These are phyloP conservation scores for Macadamia integrifolia DNA, from an alignment of 164 flowering plant species.

Conservation along the genomic window DNA sequence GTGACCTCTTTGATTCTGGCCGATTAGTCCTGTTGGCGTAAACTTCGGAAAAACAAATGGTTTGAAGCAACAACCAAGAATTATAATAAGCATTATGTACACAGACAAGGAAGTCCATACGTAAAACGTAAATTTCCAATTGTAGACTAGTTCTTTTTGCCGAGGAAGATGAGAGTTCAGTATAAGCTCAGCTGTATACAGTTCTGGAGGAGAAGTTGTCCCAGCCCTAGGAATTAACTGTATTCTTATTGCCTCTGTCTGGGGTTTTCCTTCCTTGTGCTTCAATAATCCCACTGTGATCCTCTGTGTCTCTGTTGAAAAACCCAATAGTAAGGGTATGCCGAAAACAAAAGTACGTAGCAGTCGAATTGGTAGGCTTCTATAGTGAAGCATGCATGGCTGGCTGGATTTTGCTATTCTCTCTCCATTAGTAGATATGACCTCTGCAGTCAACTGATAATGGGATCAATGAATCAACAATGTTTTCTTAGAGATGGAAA, in stretches of 20 bases:
- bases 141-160: conserved; percentile 41
- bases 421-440: conserved; percentile 40
- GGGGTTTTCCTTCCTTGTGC: conserved; percentile 49
- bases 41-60: conserved; percentile 36
- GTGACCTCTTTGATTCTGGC: conserved; percentile 1
- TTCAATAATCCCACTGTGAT: conserved; percentile 28
- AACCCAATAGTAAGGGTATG: conserved; percentile 59
- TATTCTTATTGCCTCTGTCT: conserved; percentile 42
- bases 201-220: conserved; percentile 47
- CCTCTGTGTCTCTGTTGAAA: conserved; percentile 50
- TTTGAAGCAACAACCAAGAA: conserved; percentile 36
- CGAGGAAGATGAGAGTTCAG: conserved; percentile 65
- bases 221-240: conserved; percentile 59
- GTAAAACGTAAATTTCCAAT: conserved; percentile 77
- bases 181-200: conserved; percentile 57
- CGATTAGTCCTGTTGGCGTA: not conserved
- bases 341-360: conserved; percentile 42
- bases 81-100: conserved; percentile 36
- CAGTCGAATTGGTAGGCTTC: conserved; percentile 60
- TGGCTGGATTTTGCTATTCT: conserved; percentile 54
- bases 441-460: conserved; percentile 62
- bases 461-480: not conserved
- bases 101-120: conserved; percentile 60
- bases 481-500: not conserved
- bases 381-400: conserved; percentile 65